These are phyloP conservation scores for Pichia gijzeniarum DNA, from an alignment of 805 yeast species.

Conservation along the genomic window DNA sequence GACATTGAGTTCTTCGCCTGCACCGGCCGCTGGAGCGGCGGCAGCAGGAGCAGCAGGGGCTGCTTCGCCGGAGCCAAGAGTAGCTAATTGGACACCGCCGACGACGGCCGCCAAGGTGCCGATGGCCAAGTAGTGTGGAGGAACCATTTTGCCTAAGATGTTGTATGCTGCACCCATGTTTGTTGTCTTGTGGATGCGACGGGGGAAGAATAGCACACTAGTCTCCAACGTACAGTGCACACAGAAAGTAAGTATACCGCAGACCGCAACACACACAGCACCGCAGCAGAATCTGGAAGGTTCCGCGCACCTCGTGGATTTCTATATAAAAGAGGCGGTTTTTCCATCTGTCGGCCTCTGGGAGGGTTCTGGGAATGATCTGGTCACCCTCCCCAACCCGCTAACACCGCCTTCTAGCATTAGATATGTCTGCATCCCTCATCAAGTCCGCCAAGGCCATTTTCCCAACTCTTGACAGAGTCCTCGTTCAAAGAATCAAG, in stretches of 20 bases:
- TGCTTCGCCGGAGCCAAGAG: constrained; percentile 42
- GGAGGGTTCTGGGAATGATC: too few relatives aligned
- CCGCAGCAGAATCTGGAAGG: too few relatives aligned
- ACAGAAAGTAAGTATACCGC: too few relatives aligned
- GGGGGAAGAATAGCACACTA: too few relatives aligned
- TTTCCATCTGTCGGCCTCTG: too few relatives aligned
- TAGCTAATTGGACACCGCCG: constrained; percentile 33
- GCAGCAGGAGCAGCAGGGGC: constrained; percentile 13
- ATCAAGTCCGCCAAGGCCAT: constrained; percentile 81
- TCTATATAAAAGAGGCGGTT: too few relatives aligned
- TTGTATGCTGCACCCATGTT: constrained; percentile 81
- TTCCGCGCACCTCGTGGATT: too few relatives aligned
- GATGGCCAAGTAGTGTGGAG: constrained; percentile 76
- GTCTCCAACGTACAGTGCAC: not conserved
- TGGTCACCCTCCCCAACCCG: too few relatives aligned
- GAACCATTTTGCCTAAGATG: constrained; percentile 78
- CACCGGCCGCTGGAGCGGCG: constrained; percentile 2
- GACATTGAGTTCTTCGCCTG: constrained; percentile 1
- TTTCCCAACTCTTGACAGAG: constrained; percentile 92
- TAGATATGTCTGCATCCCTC: constrained; percentile 30
- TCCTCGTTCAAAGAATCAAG: constrained; percentile 89
- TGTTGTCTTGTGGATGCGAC: not conserved
- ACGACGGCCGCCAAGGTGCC: constrained; percentile 70
- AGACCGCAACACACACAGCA: too few relatives aligned
- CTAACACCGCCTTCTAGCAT: too few relatives aligned